phyloP scores from a whole-genome alignment of 2,329 filamentous ascomycete genomes.

The Cercospora janseana region DNA sequence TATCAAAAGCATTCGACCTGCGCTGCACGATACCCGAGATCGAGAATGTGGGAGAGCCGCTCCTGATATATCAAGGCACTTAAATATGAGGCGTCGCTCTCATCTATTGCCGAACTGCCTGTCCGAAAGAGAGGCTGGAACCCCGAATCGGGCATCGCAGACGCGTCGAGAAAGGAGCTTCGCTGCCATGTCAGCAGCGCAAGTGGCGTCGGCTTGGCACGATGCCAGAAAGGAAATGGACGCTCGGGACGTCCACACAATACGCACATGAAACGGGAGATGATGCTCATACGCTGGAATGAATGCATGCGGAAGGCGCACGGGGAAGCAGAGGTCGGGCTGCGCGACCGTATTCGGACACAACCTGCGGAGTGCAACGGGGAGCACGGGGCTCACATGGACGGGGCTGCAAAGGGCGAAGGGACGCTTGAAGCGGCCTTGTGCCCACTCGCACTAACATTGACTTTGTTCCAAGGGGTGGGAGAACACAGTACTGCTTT shows the following conservation, averaged over 20 bases:
- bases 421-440: constrained; percentile 5
- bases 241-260: constrained; percentile 9
- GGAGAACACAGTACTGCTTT: constrained; percentile 11
- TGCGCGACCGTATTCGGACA: no score
- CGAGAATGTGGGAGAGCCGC: constrained; percentile 92
- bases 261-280: constrained; percentile 18
- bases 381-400: neutral
- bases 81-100: neutral
- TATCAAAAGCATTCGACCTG: constrained; percentile 96
- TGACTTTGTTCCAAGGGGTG: neutral
- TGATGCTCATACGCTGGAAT: constrained; percentile 18
- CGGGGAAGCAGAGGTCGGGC: no score
- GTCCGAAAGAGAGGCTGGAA: constrained; percentile 3
- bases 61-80: constrained; percentile 74
- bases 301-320: constrained; percentile 7
- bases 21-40: constrained; percentile 99
- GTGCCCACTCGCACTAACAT: constrained; percentile 7
- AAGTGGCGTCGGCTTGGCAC: constrained; percentile 3
- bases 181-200: no score
- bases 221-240: constrained; percentile 1
- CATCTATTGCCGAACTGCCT: neutral
- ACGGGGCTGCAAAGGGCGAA: neutral
- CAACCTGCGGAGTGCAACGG: no score
- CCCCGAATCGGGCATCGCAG: constrained; percentile 16
- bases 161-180: neutral